A percentile compares a stretch with the other conserved stretches of the same genome.
These are phyloP conservation scores for Colletotrichum sp. DNA, from an alignment of 2,329 filamentous ascomycete genomes.

Conservation along the genomic window DNA sequence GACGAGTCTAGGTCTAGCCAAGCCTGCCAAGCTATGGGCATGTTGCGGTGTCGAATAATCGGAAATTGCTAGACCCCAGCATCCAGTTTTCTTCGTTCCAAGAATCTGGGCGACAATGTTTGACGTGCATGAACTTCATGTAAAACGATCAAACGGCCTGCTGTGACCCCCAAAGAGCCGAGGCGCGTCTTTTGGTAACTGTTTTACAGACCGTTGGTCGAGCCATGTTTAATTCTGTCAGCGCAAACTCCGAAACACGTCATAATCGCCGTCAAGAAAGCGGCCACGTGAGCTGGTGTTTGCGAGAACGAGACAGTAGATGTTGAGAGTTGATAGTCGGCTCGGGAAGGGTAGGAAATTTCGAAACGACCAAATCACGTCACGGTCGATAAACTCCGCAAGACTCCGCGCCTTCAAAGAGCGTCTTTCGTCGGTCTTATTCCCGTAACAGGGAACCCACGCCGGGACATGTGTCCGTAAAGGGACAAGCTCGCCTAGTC, in stretches of 20 bases:
- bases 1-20: not conserved
- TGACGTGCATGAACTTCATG: not conserved
- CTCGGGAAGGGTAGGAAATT: not conserved
- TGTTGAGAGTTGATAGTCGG: not conserved
- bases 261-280: not conserved
- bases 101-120: not conserved
- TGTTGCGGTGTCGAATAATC: not conserved
- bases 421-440: not conserved
- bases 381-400: slow-evolving; percentile 15
- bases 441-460: not conserved
- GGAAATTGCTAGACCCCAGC: not conserved
- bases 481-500: not conserved
- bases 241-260: not conserved
- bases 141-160: not conserved
- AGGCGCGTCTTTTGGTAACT: not conserved
- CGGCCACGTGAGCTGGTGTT: not conserved
- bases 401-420: slow-evolving; percentile 7
- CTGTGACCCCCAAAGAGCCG: not conserved
- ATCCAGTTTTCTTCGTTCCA: not conserved
- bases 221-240: slow-evolving; percentile 2
- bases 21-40: not conserved
- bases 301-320: not conserved
- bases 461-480: not conserved
- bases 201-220: not conserved
- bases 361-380: slow-evolving; percentile 12